phyloP scores from a whole-genome alignment of 2,329 filamentous ascomycete species.

The Cordyceps militaris region DNA sequence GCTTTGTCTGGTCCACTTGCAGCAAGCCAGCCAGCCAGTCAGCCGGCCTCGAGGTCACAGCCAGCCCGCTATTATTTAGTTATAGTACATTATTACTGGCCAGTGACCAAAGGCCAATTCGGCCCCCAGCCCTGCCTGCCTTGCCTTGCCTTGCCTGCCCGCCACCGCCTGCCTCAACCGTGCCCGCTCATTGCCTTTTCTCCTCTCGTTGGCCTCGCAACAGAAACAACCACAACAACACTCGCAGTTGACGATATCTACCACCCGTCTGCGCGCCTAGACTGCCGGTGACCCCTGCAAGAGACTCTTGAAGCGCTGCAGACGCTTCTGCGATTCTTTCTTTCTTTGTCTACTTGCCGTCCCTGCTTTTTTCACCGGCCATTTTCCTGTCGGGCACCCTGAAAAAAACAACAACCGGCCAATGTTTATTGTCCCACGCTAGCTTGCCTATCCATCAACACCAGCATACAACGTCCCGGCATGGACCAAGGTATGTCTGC shows the following conservation, averaged over 20 bases:
- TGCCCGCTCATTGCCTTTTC: conserved; percentile 20
- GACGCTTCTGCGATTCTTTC: conserved; percentile 13
- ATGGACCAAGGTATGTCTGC: conserved; percentile 31
- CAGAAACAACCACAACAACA: conserved; percentile 37
- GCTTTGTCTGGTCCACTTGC: conserved; percentile 6
- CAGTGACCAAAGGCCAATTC: too few species aligned
- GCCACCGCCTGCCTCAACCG: background rate
- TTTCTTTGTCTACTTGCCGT: conserved; percentile 3
- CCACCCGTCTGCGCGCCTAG: conserved; percentile 23
- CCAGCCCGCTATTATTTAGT: background rate
- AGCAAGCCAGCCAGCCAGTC: conserved; percentile 7
- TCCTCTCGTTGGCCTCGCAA: conserved; percentile 38
- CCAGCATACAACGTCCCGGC: conserved; percentile 15
- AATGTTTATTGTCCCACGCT: conserved; percentile 35
- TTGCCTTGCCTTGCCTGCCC: background rate
- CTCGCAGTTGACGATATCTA: conserved; percentile 22
- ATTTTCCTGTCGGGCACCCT: background rate
- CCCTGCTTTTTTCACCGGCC: background rate
- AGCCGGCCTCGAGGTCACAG: background rate
- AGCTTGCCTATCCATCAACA: conserved; percentile 25
- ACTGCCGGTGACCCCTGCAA: conserved; percentile 16
- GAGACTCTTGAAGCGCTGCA: conserved; percentile 8
- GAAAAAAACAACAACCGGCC: conserved; percentile 23
- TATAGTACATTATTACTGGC: too few species aligned
- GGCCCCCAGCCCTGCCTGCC: background rate